These are phyloP conservation scores for Hyaloscypha bicolor DNA, from an alignment of 495 filamentous ascomycete species.

Conservation along the genomic window DNA sequence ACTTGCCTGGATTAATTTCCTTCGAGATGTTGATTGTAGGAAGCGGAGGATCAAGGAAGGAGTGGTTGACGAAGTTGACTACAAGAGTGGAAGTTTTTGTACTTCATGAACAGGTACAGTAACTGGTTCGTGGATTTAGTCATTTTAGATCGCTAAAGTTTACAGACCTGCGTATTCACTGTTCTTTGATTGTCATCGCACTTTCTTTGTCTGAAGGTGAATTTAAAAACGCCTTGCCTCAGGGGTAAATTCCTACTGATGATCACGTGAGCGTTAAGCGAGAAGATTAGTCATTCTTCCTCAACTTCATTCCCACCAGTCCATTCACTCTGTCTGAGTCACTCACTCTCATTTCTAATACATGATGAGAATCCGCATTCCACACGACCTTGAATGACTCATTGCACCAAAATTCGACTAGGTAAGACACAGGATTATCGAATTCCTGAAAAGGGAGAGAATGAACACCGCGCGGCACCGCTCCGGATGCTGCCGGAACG, in stretches of 20 bases:
- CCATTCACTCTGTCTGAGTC: too few relatives aligned
- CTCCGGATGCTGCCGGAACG: not conserved
- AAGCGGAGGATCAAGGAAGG: not conserved
- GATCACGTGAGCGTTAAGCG: not conserved
- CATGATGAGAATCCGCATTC: not conserved
- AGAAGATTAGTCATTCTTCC: not conserved
- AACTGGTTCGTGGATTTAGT: not conserved
- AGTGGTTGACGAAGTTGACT: not conserved
- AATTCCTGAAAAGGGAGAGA: not conserved
- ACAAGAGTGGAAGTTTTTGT: not conserved
- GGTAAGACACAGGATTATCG: not conserved
- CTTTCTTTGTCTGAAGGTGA: not conserved
- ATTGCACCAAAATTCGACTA: too few relatives aligned
- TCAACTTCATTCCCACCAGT: not conserved
- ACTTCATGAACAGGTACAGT: not conserved
- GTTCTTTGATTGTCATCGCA: not conserved
- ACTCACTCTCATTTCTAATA: too few relatives aligned
- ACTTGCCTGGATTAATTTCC: not conserved
- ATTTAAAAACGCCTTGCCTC: not conserved
- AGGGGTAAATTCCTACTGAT: not conserved
- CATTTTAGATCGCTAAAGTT: not conserved
- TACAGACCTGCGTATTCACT: not conserved
- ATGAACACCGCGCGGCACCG: not conserved
- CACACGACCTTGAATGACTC: not conserved
- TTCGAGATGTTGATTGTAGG: not conserved